phyloP scores from a whole-genome alignment of 164 flowering plant species.

The Vitis amurensis region DNA sequence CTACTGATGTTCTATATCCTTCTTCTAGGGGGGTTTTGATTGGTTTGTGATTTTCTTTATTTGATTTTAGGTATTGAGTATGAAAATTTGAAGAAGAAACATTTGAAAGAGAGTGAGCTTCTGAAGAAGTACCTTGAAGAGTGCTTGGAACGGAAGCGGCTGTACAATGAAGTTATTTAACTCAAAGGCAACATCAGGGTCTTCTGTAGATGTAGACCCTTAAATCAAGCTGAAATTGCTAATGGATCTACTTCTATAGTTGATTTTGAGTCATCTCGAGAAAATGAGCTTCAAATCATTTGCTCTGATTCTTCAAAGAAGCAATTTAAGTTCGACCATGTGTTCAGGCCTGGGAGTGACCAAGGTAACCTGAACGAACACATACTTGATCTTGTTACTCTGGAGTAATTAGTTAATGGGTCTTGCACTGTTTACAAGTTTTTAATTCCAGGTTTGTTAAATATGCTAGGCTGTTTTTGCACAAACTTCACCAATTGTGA shows the following conservation, averaged over 20 bases:
- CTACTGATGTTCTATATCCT: not conserved
- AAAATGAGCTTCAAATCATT: slow-evolving; percentile 60
- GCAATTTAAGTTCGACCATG: slow-evolving; percentile 78
- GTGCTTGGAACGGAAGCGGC: slow-evolving; percentile 57
- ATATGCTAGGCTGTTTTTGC: slow-evolving; percentile 71
- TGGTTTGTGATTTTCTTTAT: not conserved
- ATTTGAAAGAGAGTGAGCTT: no score
- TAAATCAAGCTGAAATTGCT: slow-evolving; percentile 51
- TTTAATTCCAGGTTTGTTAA: no score
- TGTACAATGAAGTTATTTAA: slow-evolving; percentile 91
- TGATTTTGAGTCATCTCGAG: slow-evolving; percentile 63
- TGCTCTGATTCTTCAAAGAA: slow-evolving; percentile 70
- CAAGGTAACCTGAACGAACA: slow-evolving; percentile 54
- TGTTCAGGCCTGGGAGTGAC: slow-evolving; percentile 66
- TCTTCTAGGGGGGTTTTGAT: not conserved
- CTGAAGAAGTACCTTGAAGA: slow-evolving; percentile 32
- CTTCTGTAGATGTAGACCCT: slow-evolving; percentile 89
- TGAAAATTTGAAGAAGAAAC: slow-evolving; percentile 57
- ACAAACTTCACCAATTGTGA: slow-evolving; percentile 68
- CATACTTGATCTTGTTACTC: not conserved
- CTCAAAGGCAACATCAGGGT: slow-evolving; percentile 89
- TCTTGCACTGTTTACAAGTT: not conserved
- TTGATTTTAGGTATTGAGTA: slow-evolving; percentile 44
- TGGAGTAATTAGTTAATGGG: not conserved
- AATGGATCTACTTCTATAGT: slow-evolving; percentile 54